phyloP scores from a whole-genome alignment of 2,329 filamentous ascomycete species.

The Macrophomina phaseolina region DNA sequence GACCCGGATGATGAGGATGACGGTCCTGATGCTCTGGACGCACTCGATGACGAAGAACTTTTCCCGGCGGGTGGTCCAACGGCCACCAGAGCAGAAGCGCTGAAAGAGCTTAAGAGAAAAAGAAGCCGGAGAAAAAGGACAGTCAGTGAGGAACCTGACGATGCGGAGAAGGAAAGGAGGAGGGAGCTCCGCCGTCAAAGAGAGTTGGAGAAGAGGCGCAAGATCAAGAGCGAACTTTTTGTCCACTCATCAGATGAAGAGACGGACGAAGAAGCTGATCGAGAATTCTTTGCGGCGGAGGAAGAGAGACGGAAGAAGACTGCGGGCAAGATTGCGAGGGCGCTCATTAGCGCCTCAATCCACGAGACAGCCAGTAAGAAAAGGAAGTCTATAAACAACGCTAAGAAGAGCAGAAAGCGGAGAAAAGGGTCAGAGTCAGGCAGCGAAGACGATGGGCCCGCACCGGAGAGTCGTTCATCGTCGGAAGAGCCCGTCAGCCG shows the following conservation, averaged over 20 bases:
- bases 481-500: slow-evolving; percentile 35
- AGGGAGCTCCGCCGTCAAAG: slow-evolving; percentile 67
- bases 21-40: slow-evolving; percentile 66
- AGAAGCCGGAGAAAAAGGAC: slow-evolving; percentile 62
- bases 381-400: slow-evolving; percentile 39
- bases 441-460: slow-evolving; percentile 34
- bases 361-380: slow-evolving; percentile 39
- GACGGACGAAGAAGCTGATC: slow-evolving; percentile 75
- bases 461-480: slow-evolving; percentile 36
- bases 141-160: slow-evolving; percentile 60
- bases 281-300: slow-evolving; percentile 79
- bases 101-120: slow-evolving; percentile 62
- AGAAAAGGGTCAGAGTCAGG: slow-evolving; percentile 41
- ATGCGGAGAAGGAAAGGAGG: slow-evolving; percentile 64
- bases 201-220: slow-evolving; percentile 76
- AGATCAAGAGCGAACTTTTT: slow-evolving; percentile 83
- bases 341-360: slow-evolving; percentile 50
- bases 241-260: slow-evolving; percentile 89
- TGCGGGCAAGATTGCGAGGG: slow-evolving; percentile 55
- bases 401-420: slow-evolving; percentile 37
- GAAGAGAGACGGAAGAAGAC: slow-evolving; percentile 67
- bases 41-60: slow-evolving; percentile 60
- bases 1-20: slow-evolving; percentile 61
- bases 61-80: slow-evolving; percentile 75
- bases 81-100: slow-evolving; percentile 58